Evolutionary conservation across 192 early-diverging fungal genomes (phyloP), one percentile per base, ranked within the genome.

Genomic region (Podila horticola): DNA sequence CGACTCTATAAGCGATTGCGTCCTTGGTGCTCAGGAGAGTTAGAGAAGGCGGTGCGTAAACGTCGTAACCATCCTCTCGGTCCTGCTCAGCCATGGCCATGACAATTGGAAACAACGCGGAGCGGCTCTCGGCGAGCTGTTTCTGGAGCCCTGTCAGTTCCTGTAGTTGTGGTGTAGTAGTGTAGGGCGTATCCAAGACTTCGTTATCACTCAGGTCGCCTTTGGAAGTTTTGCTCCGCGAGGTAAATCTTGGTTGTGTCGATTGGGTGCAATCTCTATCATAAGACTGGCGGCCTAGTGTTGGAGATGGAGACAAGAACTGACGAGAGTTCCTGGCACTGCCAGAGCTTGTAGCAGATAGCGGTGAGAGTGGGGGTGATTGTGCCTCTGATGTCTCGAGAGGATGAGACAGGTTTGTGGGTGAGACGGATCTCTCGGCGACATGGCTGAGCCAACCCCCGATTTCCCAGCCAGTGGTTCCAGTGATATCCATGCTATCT

Each of bases 71-170:
- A 22, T 55, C 52, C 8, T 55, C n/a, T 24, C 52, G 24, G n/a
- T 55, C 22, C 24, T 55, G 52, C 52, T 55, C 52, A 55, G 52
- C 52, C 52, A 55, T 55, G n/a, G 52, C 52, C 52, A 55, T 55
- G 52, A 55, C 52, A 26, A 55, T 55, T 8, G 52, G 52, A 26
- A 55, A 55, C 8, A 55, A 26, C 9, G 52, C 52, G 10, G 52
- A 55, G 52, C 52, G 52, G 17, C 52, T 55, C 52, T 55, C 52
- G n/a, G 52, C 52, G 10, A 55, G 52, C 24, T 55, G 52, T 26
- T 55, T 55, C 52, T 55, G 52, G 24, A 55, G 52, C 8, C 52
- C 52, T 24, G 52, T 55, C n/a, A 55, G 52, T 55, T 55, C 52
- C n/a, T 26, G 52, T 1, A 55, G 24, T 20, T n/a, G 52, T 17